These are phyloP conservation scores for Remersonia thermophila DNA, from an alignment of 2,329 filamentous ascomycete species.

Conservation along the genomic window DNA sequence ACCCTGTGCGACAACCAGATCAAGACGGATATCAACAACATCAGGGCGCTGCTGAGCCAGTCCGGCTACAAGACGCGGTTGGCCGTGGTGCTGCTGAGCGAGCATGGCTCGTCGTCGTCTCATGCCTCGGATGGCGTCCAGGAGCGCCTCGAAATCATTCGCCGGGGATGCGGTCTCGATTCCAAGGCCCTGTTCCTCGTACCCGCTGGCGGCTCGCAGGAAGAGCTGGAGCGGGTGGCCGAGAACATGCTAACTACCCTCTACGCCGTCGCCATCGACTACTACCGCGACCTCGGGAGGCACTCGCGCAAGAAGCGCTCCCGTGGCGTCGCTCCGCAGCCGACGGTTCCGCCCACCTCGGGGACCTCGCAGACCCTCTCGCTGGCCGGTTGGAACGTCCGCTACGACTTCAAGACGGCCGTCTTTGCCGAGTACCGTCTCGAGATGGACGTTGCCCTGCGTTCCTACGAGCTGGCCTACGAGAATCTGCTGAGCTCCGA, in stretches of 20 bases:
- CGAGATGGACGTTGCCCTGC: conserved; percentile 76
- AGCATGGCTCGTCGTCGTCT: conserved; percentile 37
- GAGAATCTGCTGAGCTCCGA: conserved; percentile 72
- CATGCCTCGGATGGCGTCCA: conserved; percentile 37
- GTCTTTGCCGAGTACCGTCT: conserved; percentile 87
- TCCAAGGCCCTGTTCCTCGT: conserved; percentile 78
- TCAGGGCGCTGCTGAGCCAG: conserved; percentile 53
- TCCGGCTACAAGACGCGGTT: conserved; percentile 70
- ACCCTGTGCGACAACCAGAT: conserved; percentile 77
- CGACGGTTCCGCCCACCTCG: conserved; percentile 68
- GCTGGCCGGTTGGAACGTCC: conserved; percentile 76
- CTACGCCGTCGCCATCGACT: conserved; percentile 68
- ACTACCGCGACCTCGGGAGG: conserved; percentile 89
- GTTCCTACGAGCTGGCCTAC: conserved; percentile 80
- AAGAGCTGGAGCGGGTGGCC: conserved; percentile 62
- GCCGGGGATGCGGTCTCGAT: conserved; percentile 67
- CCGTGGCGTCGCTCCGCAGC: conserved; percentile 63
- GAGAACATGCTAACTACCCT: conserved; percentile 60
- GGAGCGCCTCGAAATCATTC: conserved; percentile 66
- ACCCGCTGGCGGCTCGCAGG: conserved; percentile 56
- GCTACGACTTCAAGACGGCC: conserved; percentile 89
- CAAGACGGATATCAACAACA: conserved; percentile 71
- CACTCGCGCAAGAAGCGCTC: conserved; percentile 81
- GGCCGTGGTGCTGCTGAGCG: conserved; percentile 64
- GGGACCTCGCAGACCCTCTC: conserved; percentile 81